Conservation (phyloP, 495 filamentous ascomycete species). For the Mytilinidion resinicola region DNA sequence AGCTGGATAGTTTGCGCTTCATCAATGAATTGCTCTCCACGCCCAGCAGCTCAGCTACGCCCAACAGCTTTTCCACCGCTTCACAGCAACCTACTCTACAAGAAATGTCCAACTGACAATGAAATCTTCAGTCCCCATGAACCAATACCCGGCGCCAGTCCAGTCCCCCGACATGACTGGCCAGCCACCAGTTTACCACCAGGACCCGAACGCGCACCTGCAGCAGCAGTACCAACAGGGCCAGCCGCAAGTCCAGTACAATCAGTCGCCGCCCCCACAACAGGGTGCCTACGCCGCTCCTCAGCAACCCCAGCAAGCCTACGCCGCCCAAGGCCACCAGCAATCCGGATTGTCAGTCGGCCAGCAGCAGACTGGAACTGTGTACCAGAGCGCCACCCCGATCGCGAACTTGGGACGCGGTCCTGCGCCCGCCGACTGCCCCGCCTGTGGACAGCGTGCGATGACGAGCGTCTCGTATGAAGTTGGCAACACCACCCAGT, state of each 20-base stretch:
- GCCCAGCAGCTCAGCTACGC: neutral
- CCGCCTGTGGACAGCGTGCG: slow-evolving; percentile 42
- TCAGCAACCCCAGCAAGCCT: slow-evolving; percentile 14
- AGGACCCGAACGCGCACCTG: slow-evolving; percentile 15
- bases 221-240: slow-evolving; percentile 15
- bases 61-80: neutral
- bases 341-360: slow-evolving; percentile 13
- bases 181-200: slow-evolving; percentile 18
- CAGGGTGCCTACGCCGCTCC: slow-evolving; percentile 4
- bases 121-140: neutral
- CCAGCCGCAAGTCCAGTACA: slow-evolving; percentile 2
- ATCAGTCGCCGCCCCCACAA: neutral
- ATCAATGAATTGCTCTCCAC: neutral
- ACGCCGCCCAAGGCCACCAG: slow-evolving; percentile 11
- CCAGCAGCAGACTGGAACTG: slow-evolving; percentile 19
- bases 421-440: slow-evolving; percentile 47
- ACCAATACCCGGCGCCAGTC: neutral
- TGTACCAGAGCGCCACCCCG: slow-evolving; percentile 33
- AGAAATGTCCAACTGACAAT: neutral
- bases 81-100: neutral
- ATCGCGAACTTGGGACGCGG: slow-evolving; percentile 30
- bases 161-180: neutral
- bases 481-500: slow-evolving; percentile 49
- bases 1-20: neutral
- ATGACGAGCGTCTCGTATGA: slow-evolving; percentile 42